Percentiles rank a stretch among this genome's conserved stretches.
phyloP scores from a whole-genome alignment of 2,329 filamentous ascomycete genomes.

The Pseudogymnoascus sp. region DNA sequence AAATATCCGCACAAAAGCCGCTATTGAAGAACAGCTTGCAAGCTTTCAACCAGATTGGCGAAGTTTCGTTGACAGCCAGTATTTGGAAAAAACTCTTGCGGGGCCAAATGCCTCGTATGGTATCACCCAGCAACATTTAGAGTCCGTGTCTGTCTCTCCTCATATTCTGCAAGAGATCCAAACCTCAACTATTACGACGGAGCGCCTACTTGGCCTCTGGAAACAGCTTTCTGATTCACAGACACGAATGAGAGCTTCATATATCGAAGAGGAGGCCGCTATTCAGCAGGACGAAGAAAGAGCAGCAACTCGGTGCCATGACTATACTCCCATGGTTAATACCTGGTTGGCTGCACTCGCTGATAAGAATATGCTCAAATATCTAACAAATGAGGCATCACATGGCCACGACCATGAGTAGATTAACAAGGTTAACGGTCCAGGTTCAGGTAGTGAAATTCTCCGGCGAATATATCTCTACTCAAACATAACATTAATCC shows the following conservation, averaged over 20 bases:
- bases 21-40: slow-evolving; percentile 34
- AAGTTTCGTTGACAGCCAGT: slow-evolving; percentile 23
- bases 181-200: slow-evolving; percentile 13
- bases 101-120: slow-evolving; percentile 15
- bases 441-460: neutral
- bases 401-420: slow-evolving; percentile 1
- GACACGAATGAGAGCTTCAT: slow-evolving; percentile 35
- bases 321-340: slow-evolving; percentile 63
- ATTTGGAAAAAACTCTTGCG: neutral
- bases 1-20: slow-evolving; percentile 34
- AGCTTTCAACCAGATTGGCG: slow-evolving; percentile 36
- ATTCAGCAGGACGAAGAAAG: slow-evolving; percentile 43
- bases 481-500: neutral
- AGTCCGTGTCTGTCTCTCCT: slow-evolving; percentile 9
- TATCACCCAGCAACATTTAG: slow-evolving; percentile 18
- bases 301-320: slow-evolving; percentile 49
- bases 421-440: neutral
- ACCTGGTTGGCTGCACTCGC: slow-evolving; percentile 62
- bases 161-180: slow-evolving; percentile 13
- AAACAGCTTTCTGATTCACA: slow-evolving; percentile 35
- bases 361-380: slow-evolving; percentile 52
- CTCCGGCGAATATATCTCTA: neutral
- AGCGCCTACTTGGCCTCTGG: slow-evolving; percentile 31
- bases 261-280: slow-evolving; percentile 39
- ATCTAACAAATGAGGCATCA: slow-evolving; percentile 25